Evolutionary conservation across 139 green algal genomes (phyloP), one percentile per base, ranked within the genome.

Genomic region (Penium margaritaceum): DNA sequence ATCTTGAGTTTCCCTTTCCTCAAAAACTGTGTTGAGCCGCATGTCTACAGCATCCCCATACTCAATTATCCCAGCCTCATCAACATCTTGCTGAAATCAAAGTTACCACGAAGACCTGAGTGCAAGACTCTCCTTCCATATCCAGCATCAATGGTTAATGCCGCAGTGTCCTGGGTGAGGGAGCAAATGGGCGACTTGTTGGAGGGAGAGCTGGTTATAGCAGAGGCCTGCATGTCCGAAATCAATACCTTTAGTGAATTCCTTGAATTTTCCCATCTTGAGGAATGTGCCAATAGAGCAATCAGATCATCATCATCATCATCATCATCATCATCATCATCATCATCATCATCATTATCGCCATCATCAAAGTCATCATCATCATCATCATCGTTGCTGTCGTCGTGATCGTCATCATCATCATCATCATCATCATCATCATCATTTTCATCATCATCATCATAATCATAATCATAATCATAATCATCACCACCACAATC

Each of bases 201-300:
- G 24, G 62, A 67, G 21, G 75, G 21, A 37, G 73, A 27, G 21
- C 73, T 67, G 6, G 73, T 58, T 19, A 46, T 80, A 9, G 32
- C 70, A 17, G 73, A 80, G 32, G 33, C 65, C 3, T 80, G 73
- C 51, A 44, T 80, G 30, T 80, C 78, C 19, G 53, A 67, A 35
- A 80, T 80, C 67, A 80, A 67, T 15, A 67, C 73, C 14, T 67
- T 78, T 36, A 44, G 78, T 34, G 73, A 80, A n/a, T 80, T 80
- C 51, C 33, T 80, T 5, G 73, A 80, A 34, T 61, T 35, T n/a
- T 24, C 77, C 19, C 60, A 62, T 29, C 27, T 68, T n/a, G n/a
- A n/a, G n/a, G n/a, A n/a, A n/a, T n/a, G n/a, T n/a, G n/a, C n/a
- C n/a, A n/a, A n/a, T n/a, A n/a, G n/a, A n/a, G n/a, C n/a, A n/a